Conservation (phyloP, 1,284 basidiomycete species). For the Cryptococcus wingfieldii region DNA sequence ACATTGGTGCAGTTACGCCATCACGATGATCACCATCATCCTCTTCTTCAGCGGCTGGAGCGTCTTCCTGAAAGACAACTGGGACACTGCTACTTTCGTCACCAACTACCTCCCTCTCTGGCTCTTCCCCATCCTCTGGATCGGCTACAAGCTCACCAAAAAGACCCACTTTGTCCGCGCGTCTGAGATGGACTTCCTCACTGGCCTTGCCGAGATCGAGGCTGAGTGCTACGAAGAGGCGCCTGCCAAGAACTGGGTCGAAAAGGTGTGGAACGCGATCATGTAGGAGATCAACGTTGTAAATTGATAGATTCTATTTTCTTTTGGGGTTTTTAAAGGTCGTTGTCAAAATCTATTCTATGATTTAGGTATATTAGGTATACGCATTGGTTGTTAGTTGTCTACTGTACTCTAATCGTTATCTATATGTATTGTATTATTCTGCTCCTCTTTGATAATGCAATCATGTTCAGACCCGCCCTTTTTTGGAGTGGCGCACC, state of each 20-base stretch:
- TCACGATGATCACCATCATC: constrained; percentile 37
- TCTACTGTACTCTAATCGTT: neutral
- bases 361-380: too few relatives aligned
- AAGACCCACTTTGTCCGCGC: constrained; percentile 25
- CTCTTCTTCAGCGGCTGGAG: constrained; percentile 41
- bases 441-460: neutral
- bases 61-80: constrained; percentile 59
- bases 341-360: neutral
- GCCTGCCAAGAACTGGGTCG: constrained; percentile 16
- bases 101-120: constrained; percentile 57
- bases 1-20: constrained; percentile 24
- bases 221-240: constrained; percentile 35
- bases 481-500: too few relatives aligned
- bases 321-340: neutral
- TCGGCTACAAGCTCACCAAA: constrained; percentile 45
- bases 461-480: neutral
- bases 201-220: constrained; percentile 35
- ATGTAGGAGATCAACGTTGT: constrained; percentile 14
- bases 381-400: neutral
- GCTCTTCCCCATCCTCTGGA: constrained; percentile 72
- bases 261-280: constrained; percentile 27
- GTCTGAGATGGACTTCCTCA: constrained; percentile 32
- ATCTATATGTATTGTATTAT: neutral
- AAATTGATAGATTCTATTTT: neutral
- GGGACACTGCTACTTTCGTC: constrained; percentile 25